Evolutionary conservation across 495 filamentous ascomycete genomes (phyloP).

Genomic region (Podospora anserina): DNA sequence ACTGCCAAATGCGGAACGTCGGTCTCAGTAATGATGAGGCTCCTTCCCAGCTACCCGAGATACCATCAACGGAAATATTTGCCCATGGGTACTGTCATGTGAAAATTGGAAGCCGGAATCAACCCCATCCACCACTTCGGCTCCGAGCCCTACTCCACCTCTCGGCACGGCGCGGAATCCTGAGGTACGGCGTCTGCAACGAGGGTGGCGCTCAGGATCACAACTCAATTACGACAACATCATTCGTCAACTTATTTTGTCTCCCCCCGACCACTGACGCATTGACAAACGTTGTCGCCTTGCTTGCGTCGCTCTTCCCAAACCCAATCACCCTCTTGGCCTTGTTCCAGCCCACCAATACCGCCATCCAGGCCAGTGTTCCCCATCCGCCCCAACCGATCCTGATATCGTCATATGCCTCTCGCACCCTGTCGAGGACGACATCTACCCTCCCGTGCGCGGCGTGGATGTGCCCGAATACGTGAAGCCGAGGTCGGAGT

Average conservation of each 20-base stretch:
- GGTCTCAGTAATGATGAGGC: background rate
- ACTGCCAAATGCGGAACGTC: background rate
- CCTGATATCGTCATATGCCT: constrained; percentile 9
- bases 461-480: background rate
- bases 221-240: background rate
- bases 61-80: too few species aligned
- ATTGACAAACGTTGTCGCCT: background rate
- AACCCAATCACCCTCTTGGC: background rate
- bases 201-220: background rate
- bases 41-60: background rate
- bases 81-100: too few species aligned
- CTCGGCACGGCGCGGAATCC: background rate
- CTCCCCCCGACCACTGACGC: background rate
- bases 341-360: background rate
- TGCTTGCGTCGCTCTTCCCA: background rate
- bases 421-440: background rate
- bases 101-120: background rate
- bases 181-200: background rate
- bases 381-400: constrained; percentile 12
- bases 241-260: background rate
- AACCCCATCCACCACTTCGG: background rate
- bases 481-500: constrained; percentile 13
- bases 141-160: background rate
- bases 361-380: constrained; percentile 21
- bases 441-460: background rate